phyloP scores from a whole-genome alignment of 768 basidiomycete species.

The Calocybe indica region DNA sequence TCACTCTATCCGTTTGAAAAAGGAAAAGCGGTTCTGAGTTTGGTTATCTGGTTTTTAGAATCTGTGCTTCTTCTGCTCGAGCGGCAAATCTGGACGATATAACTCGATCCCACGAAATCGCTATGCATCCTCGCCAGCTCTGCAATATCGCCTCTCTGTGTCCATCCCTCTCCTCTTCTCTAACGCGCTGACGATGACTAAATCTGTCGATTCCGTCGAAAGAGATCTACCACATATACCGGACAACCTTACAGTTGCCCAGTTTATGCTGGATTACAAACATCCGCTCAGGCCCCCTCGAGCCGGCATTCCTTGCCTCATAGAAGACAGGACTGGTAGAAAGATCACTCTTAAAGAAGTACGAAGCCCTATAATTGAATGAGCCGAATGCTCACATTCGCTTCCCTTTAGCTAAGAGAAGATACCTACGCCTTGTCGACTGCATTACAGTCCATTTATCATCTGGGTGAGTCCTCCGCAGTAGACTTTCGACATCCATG shows the following conservation, averaged over 20 bases:
- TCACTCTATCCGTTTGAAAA: constrained; percentile 5
- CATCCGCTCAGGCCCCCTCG: constrained; percentile 38
- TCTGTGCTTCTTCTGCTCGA: constrained; percentile 9
- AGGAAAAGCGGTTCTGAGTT: constrained; percentile 8
- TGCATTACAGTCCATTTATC: constrained; percentile 21
- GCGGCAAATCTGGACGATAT: constrained; percentile 9
- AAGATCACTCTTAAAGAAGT: constrained; percentile 35
- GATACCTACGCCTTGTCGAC: constrained; percentile 32
- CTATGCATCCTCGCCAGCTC: constrained; percentile 1
- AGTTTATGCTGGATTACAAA: constrained; percentile 48
- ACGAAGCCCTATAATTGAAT: background rate
- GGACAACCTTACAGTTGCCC: constrained; percentile 48
- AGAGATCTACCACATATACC: constrained; percentile 35
- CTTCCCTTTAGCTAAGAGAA: constrained; percentile 16
- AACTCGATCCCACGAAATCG: constrained; percentile 2
- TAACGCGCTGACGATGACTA: constrained; percentile 14
- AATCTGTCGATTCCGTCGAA: constrained; percentile 20
- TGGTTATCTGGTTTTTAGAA: constrained; percentile 5
- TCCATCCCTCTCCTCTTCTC: constrained; percentile 4
- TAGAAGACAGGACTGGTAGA: constrained; percentile 45
- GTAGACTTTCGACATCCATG: too few species aligned
- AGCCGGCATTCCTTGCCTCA: constrained; percentile 36
- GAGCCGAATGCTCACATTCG: constrained; percentile 4
- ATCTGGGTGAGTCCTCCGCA: too few species aligned
- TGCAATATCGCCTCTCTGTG: constrained; percentile 2